These are phyloP conservation scores for Mentha longifolia DNA, from an alignment of 257 asterid species.

Conservation along the genomic window DNA sequence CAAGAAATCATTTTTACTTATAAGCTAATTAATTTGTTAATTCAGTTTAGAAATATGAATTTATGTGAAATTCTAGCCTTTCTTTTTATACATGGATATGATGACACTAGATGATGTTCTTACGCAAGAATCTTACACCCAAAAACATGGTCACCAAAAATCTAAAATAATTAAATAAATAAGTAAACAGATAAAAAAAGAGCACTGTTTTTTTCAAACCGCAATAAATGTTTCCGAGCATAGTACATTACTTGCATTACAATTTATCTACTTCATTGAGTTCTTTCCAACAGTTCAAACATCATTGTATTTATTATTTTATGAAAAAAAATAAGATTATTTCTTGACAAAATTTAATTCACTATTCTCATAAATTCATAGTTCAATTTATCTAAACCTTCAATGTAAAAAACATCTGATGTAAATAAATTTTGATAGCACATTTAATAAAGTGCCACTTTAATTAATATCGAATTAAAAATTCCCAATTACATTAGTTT, in stretches of 20 bases:
- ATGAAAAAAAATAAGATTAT: neutral
- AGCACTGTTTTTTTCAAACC: conserved; percentile 23
- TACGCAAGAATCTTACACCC: conserved; percentile 32
- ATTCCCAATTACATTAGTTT: neutral
- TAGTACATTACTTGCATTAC: conserved; percentile 40
- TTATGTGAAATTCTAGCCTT: neutral
- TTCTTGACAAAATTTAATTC: neutral
- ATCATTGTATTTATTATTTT: neutral
- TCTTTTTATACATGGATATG: neutral
- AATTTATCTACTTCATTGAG: conserved; percentile 29
- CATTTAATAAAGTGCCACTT: neutral
- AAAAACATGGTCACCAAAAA: neutral
- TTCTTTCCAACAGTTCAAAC: neutral
- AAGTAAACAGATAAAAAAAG: too few relatives aligned
- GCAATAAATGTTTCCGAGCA: conserved; percentile 33
- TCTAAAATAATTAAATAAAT: neutral
- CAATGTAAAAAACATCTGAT: neutral
- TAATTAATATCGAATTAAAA: neutral
- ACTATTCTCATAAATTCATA: neutral
- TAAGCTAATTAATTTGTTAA: neutral
- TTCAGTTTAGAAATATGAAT: neutral
- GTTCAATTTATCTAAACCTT: neutral
- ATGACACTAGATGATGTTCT: conserved; percentile 28
- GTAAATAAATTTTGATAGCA: neutral
- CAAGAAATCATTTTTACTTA: neutral